Evolutionary conservation across 2,329 filamentous ascomycete genomes (phyloP).

Genomic region (Neurospora sp.): DNA sequence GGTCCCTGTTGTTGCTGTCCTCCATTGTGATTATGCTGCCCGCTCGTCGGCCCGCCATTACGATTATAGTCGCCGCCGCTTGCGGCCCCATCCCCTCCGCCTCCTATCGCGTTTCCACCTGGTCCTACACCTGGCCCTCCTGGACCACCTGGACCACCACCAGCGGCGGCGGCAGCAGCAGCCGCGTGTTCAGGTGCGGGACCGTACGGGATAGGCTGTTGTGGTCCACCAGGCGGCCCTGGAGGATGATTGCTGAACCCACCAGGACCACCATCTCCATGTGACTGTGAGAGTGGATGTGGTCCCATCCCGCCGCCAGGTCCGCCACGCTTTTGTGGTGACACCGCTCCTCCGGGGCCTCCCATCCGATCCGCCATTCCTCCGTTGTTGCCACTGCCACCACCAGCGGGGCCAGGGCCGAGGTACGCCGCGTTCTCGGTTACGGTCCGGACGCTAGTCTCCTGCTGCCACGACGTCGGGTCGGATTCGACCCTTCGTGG

Average conservation of each 20-base stretch:
- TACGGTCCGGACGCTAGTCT: conserved; percentile 74
- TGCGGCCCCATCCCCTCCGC: not conserved
- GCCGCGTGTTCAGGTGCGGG: not conserved
- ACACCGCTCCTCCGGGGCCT: not conserved
- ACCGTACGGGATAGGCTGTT: not conserved
- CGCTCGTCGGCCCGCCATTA: not conserved
- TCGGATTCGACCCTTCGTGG: conserved; percentile 75
- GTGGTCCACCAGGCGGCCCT: not conserved
- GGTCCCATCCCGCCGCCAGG: not conserved
- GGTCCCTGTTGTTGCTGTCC: conserved; percentile 31
- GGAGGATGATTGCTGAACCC: not conserved
- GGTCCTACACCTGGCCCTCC: not conserved
- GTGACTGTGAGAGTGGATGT: not conserved
- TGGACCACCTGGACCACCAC: not conserved
- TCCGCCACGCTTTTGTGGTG: not conserved
- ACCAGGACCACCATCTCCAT: not conserved
- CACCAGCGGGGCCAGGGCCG: conserved; percentile 29
- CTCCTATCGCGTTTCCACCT: not conserved
- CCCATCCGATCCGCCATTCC: conserved; percentile 18
- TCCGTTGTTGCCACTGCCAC: conserved; percentile 41
- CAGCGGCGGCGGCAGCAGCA: not conserved
- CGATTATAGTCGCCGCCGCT: not conserved
- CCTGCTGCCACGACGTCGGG: conserved; percentile 71
- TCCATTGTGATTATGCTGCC: not conserved
- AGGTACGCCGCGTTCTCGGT: conserved; percentile 42